Evolutionary conservation across 106 monocot species (phyloP), one percentile per base, ranked within the genome.

Genomic region (Acanthochlamys bracteata): DNA sequence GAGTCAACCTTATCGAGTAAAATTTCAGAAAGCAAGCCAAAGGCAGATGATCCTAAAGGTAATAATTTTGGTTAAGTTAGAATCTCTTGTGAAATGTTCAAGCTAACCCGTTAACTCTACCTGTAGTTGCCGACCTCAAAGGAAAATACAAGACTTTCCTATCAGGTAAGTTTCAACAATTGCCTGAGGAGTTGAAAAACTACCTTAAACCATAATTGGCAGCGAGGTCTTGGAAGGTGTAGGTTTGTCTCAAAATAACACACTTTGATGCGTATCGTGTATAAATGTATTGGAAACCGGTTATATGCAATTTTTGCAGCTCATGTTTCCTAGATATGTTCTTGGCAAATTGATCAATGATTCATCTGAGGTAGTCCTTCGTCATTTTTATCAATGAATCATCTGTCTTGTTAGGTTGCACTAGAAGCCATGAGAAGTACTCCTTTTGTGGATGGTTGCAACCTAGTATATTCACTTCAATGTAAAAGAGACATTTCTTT

Each of bases 91-190:
- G 15, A 17, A 9, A 49, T 49, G 10, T 49, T 49, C 49, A 10
- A 4, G 49, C 17, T 14, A 49, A 49, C 49, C 7, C 2, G 49
- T 49, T 4, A 45, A 57, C 3, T 15, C 24, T 62, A 58, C 58
- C 66, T 77, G 65, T 76, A 93, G 92, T 75, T 42, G 67, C 52
- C 63, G 74, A 84, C 57, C 77, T 93, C 25, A 88, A 85, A 67
- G 82, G 79, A 41, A 93, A 85, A 77, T 93, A 80, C 75, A 73
- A 61, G 63, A 78, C 73, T 59, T 93, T 93, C 62, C 41, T 93
- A 24, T 80, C 84, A n/a, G 68, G 70, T 25, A 93, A 77, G 59
- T 88, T 82, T 67, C 66, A 70, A 25, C 76, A 66, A 19, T 73
- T 88, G 25, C 88, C 84, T 1, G 75, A 85, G 54, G 81, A 84